Percentiles rank a stretch among this genome's conserved stretches.
These are phyloP conservation scores for Meredithiella fracta DNA, from an alignment of 2,329 filamentous ascomycete species.

Conservation along the genomic window DNA sequence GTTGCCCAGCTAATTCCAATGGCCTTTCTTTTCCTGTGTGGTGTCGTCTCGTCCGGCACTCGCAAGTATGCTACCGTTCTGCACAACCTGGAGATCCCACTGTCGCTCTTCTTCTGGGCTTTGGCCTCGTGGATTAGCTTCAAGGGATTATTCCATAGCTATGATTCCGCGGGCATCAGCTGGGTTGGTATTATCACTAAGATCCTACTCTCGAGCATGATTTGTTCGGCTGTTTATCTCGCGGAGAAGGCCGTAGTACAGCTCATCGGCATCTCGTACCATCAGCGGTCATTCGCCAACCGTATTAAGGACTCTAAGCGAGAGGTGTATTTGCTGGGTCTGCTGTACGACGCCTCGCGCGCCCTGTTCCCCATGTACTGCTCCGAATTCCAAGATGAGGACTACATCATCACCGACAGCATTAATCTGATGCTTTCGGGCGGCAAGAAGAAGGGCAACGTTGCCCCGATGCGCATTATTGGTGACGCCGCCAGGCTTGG, in stretches of 20 bases:
- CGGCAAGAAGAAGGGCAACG: constrained; percentile 41
- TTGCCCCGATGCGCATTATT: constrained; percentile 65
- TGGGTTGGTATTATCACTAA: constrained; percentile 46
- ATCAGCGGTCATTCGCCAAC: constrained; percentile 66
- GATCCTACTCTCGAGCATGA: constrained; percentile 49
- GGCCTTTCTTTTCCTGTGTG: constrained; percentile 51
- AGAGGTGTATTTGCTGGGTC: constrained; percentile 61
- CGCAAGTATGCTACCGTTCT: constrained; percentile 54
- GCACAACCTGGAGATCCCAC: constrained; percentile 44
- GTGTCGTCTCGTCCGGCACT: constrained; percentile 52
- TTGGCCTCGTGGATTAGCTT: constrained; percentile 47
- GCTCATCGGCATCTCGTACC: constrained; percentile 71
- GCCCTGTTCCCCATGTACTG: constrained; percentile 86
- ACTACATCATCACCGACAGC: constrained; percentile 78
- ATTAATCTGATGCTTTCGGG: constrained; percentile 50
- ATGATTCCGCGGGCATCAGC: constrained; percentile 21
- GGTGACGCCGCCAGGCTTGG: constrained; percentile 65
- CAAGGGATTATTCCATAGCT: constrained; percentile 32
- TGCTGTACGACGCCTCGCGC: constrained; percentile 82
- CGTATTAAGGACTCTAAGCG: constrained; percentile 82
- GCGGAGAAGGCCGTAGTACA: constrained; percentile 67
- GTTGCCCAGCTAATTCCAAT: constrained; percentile 43
- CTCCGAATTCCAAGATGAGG: constrained; percentile 76
- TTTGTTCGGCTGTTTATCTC: constrained; percentile 54
- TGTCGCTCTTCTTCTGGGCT: constrained; percentile 54